Evolutionary conservation across 208 protist species (phyloP).

Genomic region (Acanthamoeba sp.): DNA sequence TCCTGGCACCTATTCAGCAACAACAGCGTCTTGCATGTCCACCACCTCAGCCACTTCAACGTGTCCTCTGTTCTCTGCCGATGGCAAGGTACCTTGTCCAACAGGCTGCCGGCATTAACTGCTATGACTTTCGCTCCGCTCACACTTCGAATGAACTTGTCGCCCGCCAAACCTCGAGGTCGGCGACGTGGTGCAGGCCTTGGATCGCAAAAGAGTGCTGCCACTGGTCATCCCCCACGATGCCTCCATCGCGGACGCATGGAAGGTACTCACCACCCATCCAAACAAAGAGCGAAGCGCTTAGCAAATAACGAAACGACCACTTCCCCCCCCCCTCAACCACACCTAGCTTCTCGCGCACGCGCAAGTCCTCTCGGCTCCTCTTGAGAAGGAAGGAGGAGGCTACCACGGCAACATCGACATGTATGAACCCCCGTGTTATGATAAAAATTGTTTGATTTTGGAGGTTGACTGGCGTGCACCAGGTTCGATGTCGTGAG

Average conservation of each 20-base stretch:
- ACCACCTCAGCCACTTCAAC: too few species aligned
- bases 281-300: neutral
- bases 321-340: neutral
- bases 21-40: too few species aligned
- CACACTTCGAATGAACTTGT: too few species aligned
- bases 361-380: neutral
- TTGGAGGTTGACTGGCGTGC: too few species aligned
- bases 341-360: neutral
- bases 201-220: neutral
- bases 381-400: constrained; percentile 2
- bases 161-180: too few species aligned
- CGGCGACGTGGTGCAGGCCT: neutral
- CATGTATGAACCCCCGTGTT: neutral
- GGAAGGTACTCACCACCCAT: neutral
- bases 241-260: neutral
- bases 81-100: neutral
- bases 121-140: too few species aligned
- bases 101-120: neutral
- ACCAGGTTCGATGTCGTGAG: constrained; percentile 59
- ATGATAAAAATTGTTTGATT: too few species aligned
- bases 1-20: too few species aligned
- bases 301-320: neutral
- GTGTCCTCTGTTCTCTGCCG: neutral
- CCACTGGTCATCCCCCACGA: neutral
- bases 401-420: constrained; percentile 31